A percentile compares a stretch with the other conserved stretches of the same genome.
Evolutionary conservation across 495 filamentous ascomycete species (phyloP).

Genomic region (Penicillium longicatenatum): DNA sequence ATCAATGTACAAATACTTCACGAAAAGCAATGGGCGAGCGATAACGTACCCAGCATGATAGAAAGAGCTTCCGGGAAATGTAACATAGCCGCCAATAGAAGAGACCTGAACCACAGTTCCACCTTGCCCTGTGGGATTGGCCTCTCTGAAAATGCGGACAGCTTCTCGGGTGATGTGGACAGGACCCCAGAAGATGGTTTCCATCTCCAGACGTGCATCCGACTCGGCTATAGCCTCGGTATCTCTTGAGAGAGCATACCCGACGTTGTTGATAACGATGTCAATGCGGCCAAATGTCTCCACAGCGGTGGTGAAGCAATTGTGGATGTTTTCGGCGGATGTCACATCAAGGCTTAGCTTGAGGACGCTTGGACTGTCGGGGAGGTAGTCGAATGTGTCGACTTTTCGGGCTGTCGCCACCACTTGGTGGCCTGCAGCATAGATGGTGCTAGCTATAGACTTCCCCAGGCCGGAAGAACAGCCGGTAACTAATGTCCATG

Average conservation of each 20-base stretch:
- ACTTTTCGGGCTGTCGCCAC: conserved; percentile 49
- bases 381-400: conserved; percentile 36
- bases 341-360: conserved; percentile 30
- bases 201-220: conserved; percentile 44
- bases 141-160: conserved; percentile 47
- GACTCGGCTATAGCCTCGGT: conserved; percentile 45
- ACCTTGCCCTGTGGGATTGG: conserved; percentile 31
- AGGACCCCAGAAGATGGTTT: conserved; percentile 58
- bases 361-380: conserved; percentile 34
- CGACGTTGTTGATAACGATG: conserved; percentile 38
- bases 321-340: conserved; percentile 21
- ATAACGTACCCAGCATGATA: conserved; percentile 45
- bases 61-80: conserved; percentile 44
- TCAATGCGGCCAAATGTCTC: conserved; percentile 30
- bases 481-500: conserved; percentile 18
- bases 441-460: conserved; percentile 36
- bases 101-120: conserved; percentile 55
- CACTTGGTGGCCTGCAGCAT: conserved; percentile 40
- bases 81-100: conserved; percentile 50
- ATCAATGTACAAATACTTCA: too few species aligned
- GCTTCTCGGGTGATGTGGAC: conserved; percentile 46
- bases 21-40: too few species aligned
- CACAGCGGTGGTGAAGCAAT: conserved; percentile 31
- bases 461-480: conserved; percentile 41
- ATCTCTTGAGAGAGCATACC: conserved; percentile 42